A percentile compares a stretch with the other conserved stretches of the same genome.
Evolutionary conservation across 2,329 filamentous ascomycete genomes (phyloP).

Genomic region (Hymenoscyphus infarciens): DNA sequence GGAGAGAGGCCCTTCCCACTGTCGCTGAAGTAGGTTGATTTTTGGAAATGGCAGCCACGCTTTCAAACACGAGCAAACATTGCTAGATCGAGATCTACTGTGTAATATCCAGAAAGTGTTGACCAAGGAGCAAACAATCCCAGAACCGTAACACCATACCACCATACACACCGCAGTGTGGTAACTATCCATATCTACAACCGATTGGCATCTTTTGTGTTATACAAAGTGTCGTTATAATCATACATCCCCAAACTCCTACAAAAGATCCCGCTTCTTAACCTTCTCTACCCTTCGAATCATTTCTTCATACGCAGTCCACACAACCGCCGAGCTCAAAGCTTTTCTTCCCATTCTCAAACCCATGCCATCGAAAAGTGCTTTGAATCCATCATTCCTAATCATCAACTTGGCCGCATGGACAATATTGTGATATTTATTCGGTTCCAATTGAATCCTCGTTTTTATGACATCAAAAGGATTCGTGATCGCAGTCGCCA

Average conservation of each 20-base stretch:
- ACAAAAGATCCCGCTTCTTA: constrained; percentile 13
- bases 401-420: constrained; percentile 77
- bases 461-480: constrained; percentile 98
- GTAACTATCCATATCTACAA: not conserved
- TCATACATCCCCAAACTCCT: not conserved
- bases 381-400: constrained; percentile 71
- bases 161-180: not conserved
- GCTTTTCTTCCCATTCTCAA: constrained; percentile 89
- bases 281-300: constrained; percentile 62
- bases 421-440: constrained; percentile 76
- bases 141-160: not conserved
- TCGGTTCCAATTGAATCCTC: constrained; percentile 83
- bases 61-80: too few species aligned
- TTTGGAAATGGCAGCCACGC: too few species aligned
- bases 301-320: constrained; percentile 95
- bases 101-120: too few species aligned
- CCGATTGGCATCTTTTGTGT: not conserved
- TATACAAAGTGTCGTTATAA: not conserved
- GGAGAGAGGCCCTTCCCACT: too few species aligned
- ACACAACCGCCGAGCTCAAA: constrained; percentile 88
- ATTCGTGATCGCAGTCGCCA: constrained; percentile 87
- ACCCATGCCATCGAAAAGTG: constrained; percentile 80
- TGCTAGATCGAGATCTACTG: too few species aligned
- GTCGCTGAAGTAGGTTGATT: too few species aligned
- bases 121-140: not conserved